Base-by-base conservation (phyloP, 345 rosid genomes). In the Acer saccharum region DNA sequence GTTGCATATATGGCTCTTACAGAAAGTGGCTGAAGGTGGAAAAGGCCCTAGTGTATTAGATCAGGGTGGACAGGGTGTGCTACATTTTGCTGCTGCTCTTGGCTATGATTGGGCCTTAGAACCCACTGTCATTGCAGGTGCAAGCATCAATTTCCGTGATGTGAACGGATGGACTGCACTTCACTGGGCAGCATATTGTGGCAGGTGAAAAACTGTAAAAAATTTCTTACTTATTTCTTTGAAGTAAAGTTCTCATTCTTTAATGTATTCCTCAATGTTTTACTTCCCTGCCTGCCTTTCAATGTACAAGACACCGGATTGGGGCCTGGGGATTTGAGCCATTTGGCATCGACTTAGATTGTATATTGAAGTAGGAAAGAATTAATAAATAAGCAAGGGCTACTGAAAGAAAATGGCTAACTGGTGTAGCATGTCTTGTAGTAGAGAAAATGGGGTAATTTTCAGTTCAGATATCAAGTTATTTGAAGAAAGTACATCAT, bases 101-200 rank as follows among this genome's bases (percentile, higher is more conserved):
- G 98, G 97, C 61, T 94, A 90, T 88, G 94, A 94, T 77, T 96
- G 99, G 99, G 99, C 97, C 74, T 81, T 94, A 57, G 92, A 91
- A 77, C 98, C 98, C 21, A 94, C 92, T 4, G 71, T 88, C 69
- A 69, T 88, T 68, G 89, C 97, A 5, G 99, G 99, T 77, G 98
- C 94, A 71, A 92, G 84, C 76, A 89, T 92, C 79, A 90, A 96
- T 81, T 96, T 94, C 79, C 95, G 98, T 6, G 98, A 96, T 82
- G 85, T 82, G 17, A 92, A 92, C 83, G 99, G 98, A 60, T 96
- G 99, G 99, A 96, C 98, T 32, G 99, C 98, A 71, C 99, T 96
- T 86, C 99, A 96, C 68, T 96, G 99, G 99, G 99, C 99, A 61
- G 99, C 99, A 75, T 89, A 78, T 79, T 90, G 79, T 82, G 98